Evolutionary conservation across 2,329 filamentous ascomycete species (phyloP), one percentile per base, ranked within the genome.

Genomic region (Seiridium unicorne): DNA sequence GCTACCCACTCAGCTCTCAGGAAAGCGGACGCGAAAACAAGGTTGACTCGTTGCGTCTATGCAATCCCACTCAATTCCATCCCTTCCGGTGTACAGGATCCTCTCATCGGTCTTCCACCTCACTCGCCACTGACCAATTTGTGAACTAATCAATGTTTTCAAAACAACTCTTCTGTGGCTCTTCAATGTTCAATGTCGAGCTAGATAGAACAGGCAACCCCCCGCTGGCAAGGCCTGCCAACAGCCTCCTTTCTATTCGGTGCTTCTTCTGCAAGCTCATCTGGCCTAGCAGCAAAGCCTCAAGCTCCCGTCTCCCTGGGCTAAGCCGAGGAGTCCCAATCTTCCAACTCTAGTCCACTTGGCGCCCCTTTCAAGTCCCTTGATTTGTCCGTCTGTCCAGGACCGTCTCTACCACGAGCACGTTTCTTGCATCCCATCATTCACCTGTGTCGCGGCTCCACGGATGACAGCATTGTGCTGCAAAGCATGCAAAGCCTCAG

Each of bases 51-150:
- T 35, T 35, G 54, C 10, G 40, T 36, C 13, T 44, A 47, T 46
- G 10, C 54, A n/a, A 10, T 55, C 51, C 49, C 49, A 51, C 26
- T 51, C 49, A 31, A 31, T 51, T 51, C 49, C 49, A 51, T 51
- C 49, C 34, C 18, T 32, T n/a, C 32, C 49, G 49, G 18, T 31
- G 46, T n/a, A 48, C 46, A 7, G 46, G 46, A 11, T 9, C 46
- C 46, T 48, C 46, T 48, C 26, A 18, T 48, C n/a, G 26, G 18
- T 7, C 46, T 18, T 48, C 26, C 6, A n/a, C 46, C 46, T n/a
- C n/a, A 42, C 7, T 13, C 38, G 46, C 46, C 18, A 31, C 18
- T 26, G 18, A 2, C 18, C 18, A 26, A 26, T 26, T 26, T 26
- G 18, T 26, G 18, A 26, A 26, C 18, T 26, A 26, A 26, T 26